A percentile compares a stretch with the other conserved stretches of the same genome.
phyloP scores from a whole-genome alignment of 2,329 filamentous ascomycete genomes.

The Talaromyces marneffei region DNA sequence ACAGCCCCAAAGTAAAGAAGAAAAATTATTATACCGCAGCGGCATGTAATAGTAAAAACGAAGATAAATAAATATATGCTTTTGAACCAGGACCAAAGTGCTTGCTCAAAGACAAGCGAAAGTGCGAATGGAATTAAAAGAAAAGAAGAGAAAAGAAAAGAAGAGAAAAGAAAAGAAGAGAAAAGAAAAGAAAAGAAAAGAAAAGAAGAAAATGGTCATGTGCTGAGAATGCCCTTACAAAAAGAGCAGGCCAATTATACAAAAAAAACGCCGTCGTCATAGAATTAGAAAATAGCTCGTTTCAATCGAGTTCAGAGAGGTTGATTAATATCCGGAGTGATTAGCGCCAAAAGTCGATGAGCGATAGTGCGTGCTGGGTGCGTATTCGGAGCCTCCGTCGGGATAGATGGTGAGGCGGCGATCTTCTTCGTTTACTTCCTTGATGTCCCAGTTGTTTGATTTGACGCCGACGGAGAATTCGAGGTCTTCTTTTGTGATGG shows the following conservation, averaged over 20 bases:
- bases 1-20: background rate
- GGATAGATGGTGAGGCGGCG: slow-evolving; percentile 66
- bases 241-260: background rate
- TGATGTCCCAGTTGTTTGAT: slow-evolving; percentile 97
- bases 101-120: background rate
- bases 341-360: slow-evolving; percentile 34
- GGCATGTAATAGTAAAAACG: background rate
- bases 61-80: background rate
- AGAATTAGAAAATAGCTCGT: background rate
- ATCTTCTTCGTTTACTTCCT: slow-evolving; percentile 81
- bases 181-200: too few species aligned
- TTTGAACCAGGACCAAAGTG: background rate
- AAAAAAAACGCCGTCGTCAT: background rate
- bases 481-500: slow-evolving; percentile 94
- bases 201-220: too few species aligned
- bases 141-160: too few species aligned
- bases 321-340: slow-evolving; percentile 16
- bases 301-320: background rate
- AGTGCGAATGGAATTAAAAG: background rate
- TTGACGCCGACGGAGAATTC: slow-evolving; percentile 96
- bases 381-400: slow-evolving; percentile 48
- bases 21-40: background rate
- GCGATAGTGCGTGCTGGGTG: slow-evolving; percentile 40
- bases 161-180: too few species aligned
- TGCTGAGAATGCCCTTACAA: background rate